phyloP scores from a whole-genome alignment of 129 eudicot genomes.

The Centrapalus pauciflorus region DNA sequence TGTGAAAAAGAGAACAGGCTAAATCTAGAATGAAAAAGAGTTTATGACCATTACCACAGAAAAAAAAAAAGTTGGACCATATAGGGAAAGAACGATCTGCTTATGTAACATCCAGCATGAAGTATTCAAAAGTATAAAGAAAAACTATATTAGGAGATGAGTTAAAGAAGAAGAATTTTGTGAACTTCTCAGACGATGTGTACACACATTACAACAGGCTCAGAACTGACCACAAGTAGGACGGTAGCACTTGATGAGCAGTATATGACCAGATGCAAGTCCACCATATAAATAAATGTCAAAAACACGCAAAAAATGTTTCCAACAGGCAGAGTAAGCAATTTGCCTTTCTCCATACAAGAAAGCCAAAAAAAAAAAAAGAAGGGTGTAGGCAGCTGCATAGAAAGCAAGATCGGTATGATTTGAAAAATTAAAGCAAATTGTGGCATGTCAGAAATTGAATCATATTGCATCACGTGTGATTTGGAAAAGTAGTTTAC shows the following conservation, averaged over 20 bases:
- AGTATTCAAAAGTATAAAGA: background rate
- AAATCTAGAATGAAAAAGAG: background rate
- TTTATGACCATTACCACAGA: background rate
- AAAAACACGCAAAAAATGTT: background rate
- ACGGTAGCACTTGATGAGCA: background rate
- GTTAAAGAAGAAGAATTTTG: background rate
- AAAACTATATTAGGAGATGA: background rate
- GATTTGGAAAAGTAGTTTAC: background rate
- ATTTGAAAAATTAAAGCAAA: background rate
- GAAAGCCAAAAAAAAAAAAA: background rate
- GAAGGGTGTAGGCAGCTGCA: background rate
- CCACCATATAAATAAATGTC: background rate
- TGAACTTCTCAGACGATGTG: background rate
- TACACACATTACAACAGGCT: background rate
- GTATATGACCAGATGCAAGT: background rate
- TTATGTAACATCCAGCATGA: background rate
- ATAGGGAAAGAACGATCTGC: background rate
- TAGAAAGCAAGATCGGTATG: background rate
- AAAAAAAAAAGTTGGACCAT: background rate
- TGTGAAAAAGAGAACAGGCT: background rate
- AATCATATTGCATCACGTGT: background rate
- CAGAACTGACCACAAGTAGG: background rate
- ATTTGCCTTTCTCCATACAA: background rate
- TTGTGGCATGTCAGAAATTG: background rate
- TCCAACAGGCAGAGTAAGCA: background rate